Conservation (phyloP, 1,139 yeast species). For the Pichia sp. region DNA sequence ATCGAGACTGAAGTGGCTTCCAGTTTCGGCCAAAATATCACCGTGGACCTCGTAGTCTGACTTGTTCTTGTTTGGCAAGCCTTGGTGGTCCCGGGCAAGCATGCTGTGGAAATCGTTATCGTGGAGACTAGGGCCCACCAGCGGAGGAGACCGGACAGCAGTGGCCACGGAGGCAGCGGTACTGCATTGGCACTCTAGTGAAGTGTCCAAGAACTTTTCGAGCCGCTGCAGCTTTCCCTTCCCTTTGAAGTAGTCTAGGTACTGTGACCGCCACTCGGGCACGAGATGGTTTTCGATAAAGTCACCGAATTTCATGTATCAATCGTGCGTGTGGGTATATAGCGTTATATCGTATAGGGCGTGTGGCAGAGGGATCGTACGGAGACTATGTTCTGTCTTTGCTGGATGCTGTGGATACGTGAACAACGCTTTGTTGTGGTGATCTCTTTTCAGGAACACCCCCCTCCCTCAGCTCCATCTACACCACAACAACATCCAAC, state of each 20-base stretch:
- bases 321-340: not conserved
- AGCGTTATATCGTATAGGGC: too few species aligned
- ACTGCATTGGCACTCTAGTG: slow-evolving; percentile 21
- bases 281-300: slow-evolving; percentile 55
- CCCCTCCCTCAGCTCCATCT: not conserved
- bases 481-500: not conserved
- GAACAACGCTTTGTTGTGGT: too few species aligned
- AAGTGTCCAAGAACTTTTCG: slow-evolving; percentile 10
- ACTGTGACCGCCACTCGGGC: slow-evolving; percentile 85
- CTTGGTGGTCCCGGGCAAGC: not conserved
- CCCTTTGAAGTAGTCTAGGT: slow-evolving; percentile 68
- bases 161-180: not conserved
- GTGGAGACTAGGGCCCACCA: not conserved
- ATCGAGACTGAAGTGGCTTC: too few species aligned
- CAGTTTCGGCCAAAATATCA: not conserved
- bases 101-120: not conserved
- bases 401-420: too few species aligned
- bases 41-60: not conserved
- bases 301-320: slow-evolving; percentile 57
- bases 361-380: too few species aligned
- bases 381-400: too few species aligned
- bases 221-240: slow-evolving; percentile 51
- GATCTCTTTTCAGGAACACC: too few species aligned
- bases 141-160: not conserved
- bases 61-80: not conserved